Percentiles rank a stretch among this genome's conserved stretches.
phyloP scores from a whole-genome alignment of 2,329 filamentous ascomycete genomes.

The Diplodia corticola region DNA sequence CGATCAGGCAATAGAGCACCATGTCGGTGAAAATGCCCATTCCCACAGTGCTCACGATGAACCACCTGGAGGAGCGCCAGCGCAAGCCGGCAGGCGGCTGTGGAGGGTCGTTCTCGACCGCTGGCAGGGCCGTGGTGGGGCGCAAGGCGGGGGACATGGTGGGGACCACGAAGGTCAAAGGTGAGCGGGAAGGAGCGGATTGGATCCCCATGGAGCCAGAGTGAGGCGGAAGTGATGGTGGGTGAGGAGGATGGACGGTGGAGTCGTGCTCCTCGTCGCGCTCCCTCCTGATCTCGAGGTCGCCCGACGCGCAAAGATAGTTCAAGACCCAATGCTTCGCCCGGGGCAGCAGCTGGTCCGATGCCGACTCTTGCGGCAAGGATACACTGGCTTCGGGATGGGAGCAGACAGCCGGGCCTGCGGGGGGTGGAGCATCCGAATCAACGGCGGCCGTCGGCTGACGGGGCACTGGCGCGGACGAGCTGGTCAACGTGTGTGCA shows the following conservation, averaged over 20 bases:
- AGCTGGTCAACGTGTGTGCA: no score
- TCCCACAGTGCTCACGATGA: slow-evolving; percentile 60
- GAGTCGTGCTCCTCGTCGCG: not conserved
- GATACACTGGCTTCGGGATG: not conserved
- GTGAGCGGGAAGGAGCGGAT: slow-evolving; percentile 10
- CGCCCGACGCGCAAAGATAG: slow-evolving; percentile 9
- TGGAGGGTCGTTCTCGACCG: not conserved
- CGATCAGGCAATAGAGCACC: slow-evolving; percentile 61
- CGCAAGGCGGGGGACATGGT: slow-evolving; percentile 19
- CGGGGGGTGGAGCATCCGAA: not conserved
- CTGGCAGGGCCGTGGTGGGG: slow-evolving; percentile 10
- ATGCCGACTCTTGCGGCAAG: not conserved
- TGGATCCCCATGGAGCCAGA: slow-evolving; percentile 20
- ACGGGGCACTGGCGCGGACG: not conserved
- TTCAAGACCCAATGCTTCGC: slow-evolving; percentile 18
- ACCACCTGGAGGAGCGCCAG: slow-evolving; percentile 60
- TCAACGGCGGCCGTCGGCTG: not conserved
- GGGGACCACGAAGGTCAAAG: slow-evolving; percentile 17
- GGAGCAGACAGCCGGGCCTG: not conserved
- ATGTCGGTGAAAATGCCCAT: slow-evolving; percentile 59
- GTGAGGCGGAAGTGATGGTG: not conserved
- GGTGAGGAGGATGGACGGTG: not conserved
- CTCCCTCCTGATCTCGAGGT: not conserved
- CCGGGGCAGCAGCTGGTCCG: slow-evolving; percentile 13
- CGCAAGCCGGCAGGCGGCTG: slow-evolving; percentile 35